These are phyloP conservation scores for Rhizopogon vulgaris DNA, from an alignment of 768 basidiomycete genomes.

Conservation along the genomic window DNA sequence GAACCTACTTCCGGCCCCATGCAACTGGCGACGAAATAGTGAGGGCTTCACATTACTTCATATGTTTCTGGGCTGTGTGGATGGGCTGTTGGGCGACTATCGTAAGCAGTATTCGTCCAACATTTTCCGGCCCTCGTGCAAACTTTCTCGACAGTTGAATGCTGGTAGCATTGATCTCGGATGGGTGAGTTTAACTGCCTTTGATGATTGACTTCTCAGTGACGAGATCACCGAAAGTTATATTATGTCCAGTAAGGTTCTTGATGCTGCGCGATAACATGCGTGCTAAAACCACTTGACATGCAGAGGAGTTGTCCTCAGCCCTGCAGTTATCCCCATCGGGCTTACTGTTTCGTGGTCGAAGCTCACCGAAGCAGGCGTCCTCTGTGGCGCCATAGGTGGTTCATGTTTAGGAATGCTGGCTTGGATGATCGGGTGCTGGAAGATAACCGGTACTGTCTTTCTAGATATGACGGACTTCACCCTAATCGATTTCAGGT, in stretches of 20 bases:
- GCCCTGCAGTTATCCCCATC: constrained; percentile 46
- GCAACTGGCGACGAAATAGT: constrained; percentile 35
- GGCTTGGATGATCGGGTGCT: constrained; percentile 48
- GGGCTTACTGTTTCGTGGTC: constrained; percentile 41
- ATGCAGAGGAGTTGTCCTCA: constrained; percentile 40
- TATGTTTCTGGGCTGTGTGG: constrained; percentile 38
- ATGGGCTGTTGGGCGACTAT: constrained; percentile 38
- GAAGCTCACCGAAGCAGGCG: constrained; percentile 35
- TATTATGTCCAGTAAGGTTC: constrained; percentile 41
- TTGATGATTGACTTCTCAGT: neutral
- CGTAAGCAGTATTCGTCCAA: constrained; percentile 14
- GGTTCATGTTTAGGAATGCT: constrained; percentile 39
- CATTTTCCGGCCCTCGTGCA: neutral
- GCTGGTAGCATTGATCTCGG: constrained; percentile 40
- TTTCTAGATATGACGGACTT: neutral
- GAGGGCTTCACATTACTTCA: constrained; percentile 32
- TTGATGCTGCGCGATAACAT: neutral
- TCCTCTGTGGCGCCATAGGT: constrained; percentile 34
- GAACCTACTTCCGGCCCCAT: constrained; percentile 32
- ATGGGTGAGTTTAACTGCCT: constrained; percentile 28
- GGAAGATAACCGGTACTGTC: constrained; percentile 38
- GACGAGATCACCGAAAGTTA: constrained; percentile 17
- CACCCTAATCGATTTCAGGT: constrained; percentile 14
- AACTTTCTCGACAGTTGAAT: constrained; percentile 27
- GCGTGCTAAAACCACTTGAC: neutral